Conservation (phyloP, 2,329 filamentous ascomycete species). For the Diplodia mutila region DNA sequence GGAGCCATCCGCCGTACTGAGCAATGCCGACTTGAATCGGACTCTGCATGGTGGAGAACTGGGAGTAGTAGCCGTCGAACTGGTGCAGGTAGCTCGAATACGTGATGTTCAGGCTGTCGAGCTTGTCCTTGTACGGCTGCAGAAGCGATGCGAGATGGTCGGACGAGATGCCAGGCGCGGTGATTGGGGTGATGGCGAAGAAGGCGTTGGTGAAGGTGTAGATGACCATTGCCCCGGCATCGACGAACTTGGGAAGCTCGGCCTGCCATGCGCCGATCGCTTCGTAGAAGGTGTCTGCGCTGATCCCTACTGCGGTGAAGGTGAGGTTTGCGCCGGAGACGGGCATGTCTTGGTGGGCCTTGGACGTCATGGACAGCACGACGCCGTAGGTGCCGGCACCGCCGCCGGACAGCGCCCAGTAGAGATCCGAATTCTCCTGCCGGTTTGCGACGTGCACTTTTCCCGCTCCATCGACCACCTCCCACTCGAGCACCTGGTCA, state of each 20-base stretch:
- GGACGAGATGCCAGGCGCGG: neutral
- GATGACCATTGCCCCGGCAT: slow-evolving; percentile 29
- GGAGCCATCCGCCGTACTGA: slow-evolving; percentile 32
- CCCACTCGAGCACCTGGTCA: slow-evolving; percentile 38
- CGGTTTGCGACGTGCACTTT: slow-evolving; percentile 32
- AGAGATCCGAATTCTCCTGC: slow-evolving; percentile 38
- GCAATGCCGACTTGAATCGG: slow-evolving; percentile 35
- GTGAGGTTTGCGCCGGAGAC: slow-evolving; percentile 35
- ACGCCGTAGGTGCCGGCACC: slow-evolving; percentile 40
- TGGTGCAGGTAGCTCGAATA: neutral
- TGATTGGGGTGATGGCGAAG: slow-evolving; percentile 22
- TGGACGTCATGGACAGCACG: slow-evolving; percentile 37
- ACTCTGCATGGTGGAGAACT: slow-evolving; percentile 11
- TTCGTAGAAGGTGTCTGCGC: neutral
- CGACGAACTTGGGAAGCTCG: neutral
- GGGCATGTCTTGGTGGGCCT: slow-evolving; percentile 32
- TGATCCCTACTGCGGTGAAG: neutral
- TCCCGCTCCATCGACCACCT: slow-evolving; percentile 40
- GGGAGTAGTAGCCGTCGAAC: slow-evolving; percentile 5
- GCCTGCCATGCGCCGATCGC: neutral
- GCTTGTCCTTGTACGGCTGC: slow-evolving; percentile 34
- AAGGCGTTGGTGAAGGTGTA: slow-evolving; percentile 31
- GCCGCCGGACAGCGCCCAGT: slow-evolving; percentile 42
- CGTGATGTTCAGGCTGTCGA: neutral
- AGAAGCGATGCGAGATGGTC: slow-evolving; percentile 22